phyloP scores from a whole-genome alignment of 1,139 yeast species.

The Kodamaea alishanica region DNA sequence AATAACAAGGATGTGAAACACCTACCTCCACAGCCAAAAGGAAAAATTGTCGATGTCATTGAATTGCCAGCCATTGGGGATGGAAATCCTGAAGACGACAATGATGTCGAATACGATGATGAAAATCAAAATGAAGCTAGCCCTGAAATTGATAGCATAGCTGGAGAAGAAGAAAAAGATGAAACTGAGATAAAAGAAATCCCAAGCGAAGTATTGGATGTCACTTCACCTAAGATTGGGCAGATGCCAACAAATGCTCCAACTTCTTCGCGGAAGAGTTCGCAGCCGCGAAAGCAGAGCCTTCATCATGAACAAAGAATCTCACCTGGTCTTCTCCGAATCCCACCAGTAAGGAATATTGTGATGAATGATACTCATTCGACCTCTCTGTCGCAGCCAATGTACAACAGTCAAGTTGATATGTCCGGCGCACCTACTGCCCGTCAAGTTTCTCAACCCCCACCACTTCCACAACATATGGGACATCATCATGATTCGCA shows the following conservation, averaged over 20 bases:
- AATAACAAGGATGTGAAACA: constrained; percentile 16
- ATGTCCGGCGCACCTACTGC: no score
- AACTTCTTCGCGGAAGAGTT: neutral
- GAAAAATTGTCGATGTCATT: constrained; percentile 12
- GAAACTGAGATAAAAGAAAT: neutral
- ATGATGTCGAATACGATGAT: neutral
- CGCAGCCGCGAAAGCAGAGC: no score
- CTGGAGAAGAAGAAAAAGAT: neutral
- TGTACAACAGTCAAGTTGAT: no score
- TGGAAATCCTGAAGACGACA: neutral
- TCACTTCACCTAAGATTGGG: neutral
- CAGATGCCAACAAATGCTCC: neutral
- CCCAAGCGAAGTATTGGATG: neutral
- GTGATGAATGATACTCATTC: no score
- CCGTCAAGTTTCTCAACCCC: neutral
- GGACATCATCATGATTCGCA: neutral
- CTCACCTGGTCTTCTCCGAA: no score
- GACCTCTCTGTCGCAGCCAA: no score
- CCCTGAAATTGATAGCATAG: neutral
- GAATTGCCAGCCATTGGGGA: constrained; percentile 8
- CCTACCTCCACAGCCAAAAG: constrained; percentile 7
- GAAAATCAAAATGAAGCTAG: neutral
- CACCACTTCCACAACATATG: neutral
- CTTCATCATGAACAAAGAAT: no score
- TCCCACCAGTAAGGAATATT: no score